Conservation (phyloP, 345 rosid genomes). For the Melaleuca quinquenervia region DNA sequence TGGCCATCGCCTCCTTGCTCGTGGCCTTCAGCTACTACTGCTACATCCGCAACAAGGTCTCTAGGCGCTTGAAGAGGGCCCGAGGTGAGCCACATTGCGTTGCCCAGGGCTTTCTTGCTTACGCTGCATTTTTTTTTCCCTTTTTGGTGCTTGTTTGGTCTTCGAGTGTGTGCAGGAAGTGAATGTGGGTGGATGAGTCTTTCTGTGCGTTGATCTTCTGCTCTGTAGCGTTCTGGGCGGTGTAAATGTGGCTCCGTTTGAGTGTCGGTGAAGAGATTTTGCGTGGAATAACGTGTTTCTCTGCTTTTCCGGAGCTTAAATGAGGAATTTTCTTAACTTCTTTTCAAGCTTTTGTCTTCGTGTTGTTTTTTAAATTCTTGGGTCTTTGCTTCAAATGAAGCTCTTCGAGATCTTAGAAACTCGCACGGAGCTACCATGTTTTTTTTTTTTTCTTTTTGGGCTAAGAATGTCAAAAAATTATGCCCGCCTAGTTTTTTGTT, state of each 20-base stretch:
- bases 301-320: not conserved
- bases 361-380: not conserved
- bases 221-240: not conserved
- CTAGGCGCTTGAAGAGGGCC: conserved; percentile 37
- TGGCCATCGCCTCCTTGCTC: conserved; percentile 58
- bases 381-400: not conserved
- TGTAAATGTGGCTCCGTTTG: not conserved
- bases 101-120: not conserved
- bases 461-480: not conserved
- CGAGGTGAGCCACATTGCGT: conserved; percentile 23
- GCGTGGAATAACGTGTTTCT: not conserved
- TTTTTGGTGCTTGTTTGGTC: not conserved
- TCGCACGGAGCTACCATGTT: not conserved
- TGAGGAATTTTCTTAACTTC: not conserved
- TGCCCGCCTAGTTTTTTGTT: not conserved
- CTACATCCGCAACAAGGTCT: conserved; percentile 78
- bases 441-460: not conserved
- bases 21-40: conserved; percentile 90
- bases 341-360: not conserved
- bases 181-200: not conserved
- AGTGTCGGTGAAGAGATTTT: not conserved
- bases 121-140: not conserved
- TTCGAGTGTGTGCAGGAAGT: not conserved
- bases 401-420: not conserved
- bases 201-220: not conserved